Base-by-base conservation (phyloP, 495 filamentous ascomycete species). In the Podospora appendiculata region DNA sequence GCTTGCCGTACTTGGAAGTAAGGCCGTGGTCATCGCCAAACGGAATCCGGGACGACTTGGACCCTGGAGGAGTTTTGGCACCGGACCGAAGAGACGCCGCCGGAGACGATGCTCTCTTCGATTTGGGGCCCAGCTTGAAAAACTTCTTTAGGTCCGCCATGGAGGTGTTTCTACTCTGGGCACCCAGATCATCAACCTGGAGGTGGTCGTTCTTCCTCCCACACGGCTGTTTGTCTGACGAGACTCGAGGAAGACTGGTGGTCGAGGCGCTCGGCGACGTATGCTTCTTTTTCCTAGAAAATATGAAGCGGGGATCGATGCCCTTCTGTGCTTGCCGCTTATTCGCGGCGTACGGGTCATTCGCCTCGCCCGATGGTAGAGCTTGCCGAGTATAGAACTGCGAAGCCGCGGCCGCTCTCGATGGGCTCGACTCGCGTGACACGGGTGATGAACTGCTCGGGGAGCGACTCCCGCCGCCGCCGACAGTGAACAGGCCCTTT, bases 141-240 rank as follows among this genome's bases (percentile, higher is more conserved):
- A 98, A 98, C 13, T 94, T 78, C 68, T 95, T 97, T 52, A 98
- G 66, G 51, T 97, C 90, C 8, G 85, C 83, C 89, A 97, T 96
- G 7, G 94, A 96, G 25, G 88, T 84, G 52, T 91, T 88, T 48
- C 76, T 73, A 54, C 73, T 80, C 48, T 76, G 74, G 19, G 58
- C 34, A 32, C 47, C 58, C 11, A 58, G 48, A 4, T 62, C 65
- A 14, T 65, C 63, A 62, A 58, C 39, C 55, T 68, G 36, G n/a
- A 45, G 33, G 13, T 81, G 71, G 51, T 87, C 74, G 52, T 83
- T 57, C 42, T 25, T 25, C 77, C 56, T 56, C 60, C 68, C 68
- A 56, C 68, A 57, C 51, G 48, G 53, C 62, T 25, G 56, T 70
- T 59, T 65, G 65, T 60, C 61, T 52, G 43, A 47, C 34, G 56